Base-by-base conservation (phyloP, 75 land plant species). In the Picea glauca region DNA sequence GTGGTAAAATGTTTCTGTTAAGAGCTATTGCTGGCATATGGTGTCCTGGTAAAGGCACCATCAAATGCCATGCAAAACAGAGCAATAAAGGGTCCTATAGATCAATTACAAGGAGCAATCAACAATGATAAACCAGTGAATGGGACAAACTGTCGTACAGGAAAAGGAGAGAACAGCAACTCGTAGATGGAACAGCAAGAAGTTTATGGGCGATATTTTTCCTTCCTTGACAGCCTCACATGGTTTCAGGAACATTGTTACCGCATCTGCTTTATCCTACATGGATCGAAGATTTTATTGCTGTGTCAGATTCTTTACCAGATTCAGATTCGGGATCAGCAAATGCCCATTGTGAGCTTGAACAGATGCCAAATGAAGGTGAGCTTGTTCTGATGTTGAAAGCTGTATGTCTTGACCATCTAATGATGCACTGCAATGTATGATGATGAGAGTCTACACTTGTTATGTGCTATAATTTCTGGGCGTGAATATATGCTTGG, bases 181-280 rank as follows among this genome's bases (percentile, higher is more conserved):
- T 26, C 26, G 26, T 26, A 26, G 26, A 26, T 26, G 26, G 26
- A 26, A 26, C 13, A 74, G 40, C 17, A 35, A 78, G 61, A 72
- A 85, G 79, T 21, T 72, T 80, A 13, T 67, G 80, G 26, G 82
- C 83, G 21, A 80, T 94, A 21, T 89, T 96, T 80, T 96, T 96
- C 81, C 90, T 96, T 62, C 99, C 99, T 74, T 98, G 94, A 82
- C 88, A 85, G 79, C 99, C 99, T 46, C 94, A 96, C 79, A 96
- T 96, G 99, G 98, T 91, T 79, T 85, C 94, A 60, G 99, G 99
- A 59, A 91, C 93, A 58, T 88, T 96, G 63, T 90, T 94, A 15
- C 89, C 92, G 79, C 99, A 96, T 83, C 81, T 96, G 80, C 88
- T 96, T 76, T 26, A 26, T 26, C 26, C 26, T 26, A 26, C 26